Base-by-base conservation (phyloP, 305 asterid genomes). In the Ilex paraguariensis region DNA sequence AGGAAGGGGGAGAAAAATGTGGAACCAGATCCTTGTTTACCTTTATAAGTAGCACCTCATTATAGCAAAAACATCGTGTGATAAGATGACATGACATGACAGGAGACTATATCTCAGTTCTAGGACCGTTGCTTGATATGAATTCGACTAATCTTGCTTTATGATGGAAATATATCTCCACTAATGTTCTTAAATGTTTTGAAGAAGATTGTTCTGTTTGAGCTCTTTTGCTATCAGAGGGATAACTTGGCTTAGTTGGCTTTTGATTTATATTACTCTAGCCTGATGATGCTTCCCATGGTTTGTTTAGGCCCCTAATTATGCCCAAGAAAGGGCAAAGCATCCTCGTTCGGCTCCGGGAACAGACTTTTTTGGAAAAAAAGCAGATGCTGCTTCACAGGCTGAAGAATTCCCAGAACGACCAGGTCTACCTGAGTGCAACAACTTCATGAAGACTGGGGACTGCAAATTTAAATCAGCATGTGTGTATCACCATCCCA, bases 391-490 rank as follows among this genome's bases (percentile, higher is more conserved):
- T 33, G 5, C 57, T 58, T 12, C 16, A 58, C 54, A 60, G 21
- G 68, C 55, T 61, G 70, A 70, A 7, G 75, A 75, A 56, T 75
- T 64, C 63, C 84, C 84, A 54, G 81, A 75, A 63, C 81, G 81
- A n/a, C 84, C 81, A 39, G 77, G 81, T 59, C 79, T 67, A 32
- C 79, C 75, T 48, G 77, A 75, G 31, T 79, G 81, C 57, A 58
- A 52, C 44, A 65, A 61, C 63, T 79, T 70, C 63, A 52, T 79
- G 65, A 79, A 68, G 68, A 68, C 79, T 66, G 84, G 84, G 49
- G 63, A 64, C 53, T 79, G 82, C 62, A 76, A 67, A 61, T 79
- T 61, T 59, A 79, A 63, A 51, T 70, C 64, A 11, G 32, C 69
- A 30, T 79, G 84, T 55, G 67, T 66, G 36, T 79, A 57, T 65